These are phyloP conservation scores for Colletotrichum salicis DNA, from an alignment of 2,329 filamentous ascomycete genomes.

Conservation along the genomic window DNA sequence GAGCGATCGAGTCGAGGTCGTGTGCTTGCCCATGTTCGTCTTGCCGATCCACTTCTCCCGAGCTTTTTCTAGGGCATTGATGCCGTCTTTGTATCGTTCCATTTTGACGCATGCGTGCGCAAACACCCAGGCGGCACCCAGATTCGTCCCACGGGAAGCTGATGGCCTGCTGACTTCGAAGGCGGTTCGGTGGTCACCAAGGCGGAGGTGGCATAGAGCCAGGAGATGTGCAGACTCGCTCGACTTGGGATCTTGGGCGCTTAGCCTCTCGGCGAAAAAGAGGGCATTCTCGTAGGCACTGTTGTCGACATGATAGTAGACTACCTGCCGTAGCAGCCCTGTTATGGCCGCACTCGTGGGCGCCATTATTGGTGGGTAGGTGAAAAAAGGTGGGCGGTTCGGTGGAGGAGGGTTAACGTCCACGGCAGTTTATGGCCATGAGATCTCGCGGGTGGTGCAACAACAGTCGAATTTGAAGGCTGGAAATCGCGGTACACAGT, in stretches of 20 bases:
- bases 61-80: conserved; percentile 84
- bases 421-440: conserved; percentile 31
- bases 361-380: conserved; percentile 55
- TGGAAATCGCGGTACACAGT: conserved; percentile 5
- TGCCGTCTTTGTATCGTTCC: conserved; percentile 83
- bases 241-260: conserved; percentile 84
- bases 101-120: conserved; percentile 87
- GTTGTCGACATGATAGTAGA: conserved; percentile 85
- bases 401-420: conserved; percentile 30
- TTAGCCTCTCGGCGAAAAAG: conserved; percentile 89
- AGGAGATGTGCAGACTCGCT: conserved; percentile 85
- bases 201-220: conserved; percentile 83
- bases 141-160: conserved; percentile 76
- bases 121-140: conserved; percentile 92
- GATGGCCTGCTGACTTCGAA: conserved; percentile 82
- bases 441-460: conserved; percentile 12
- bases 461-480: conserved; percentile 12
- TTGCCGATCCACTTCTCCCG: conserved; percentile 79
- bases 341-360: conserved; percentile 62
- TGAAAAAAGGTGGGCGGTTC: conserved; percentile 15
- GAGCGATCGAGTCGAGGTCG: conserved; percentile 77
- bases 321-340: conserved; percentile 66
- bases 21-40: conserved; percentile 85
- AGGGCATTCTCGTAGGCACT: conserved; percentile 88
- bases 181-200: conserved; percentile 85